Conservation (phyloP, 768 basidiomycete species). For the Trametes cingulata region DNA sequence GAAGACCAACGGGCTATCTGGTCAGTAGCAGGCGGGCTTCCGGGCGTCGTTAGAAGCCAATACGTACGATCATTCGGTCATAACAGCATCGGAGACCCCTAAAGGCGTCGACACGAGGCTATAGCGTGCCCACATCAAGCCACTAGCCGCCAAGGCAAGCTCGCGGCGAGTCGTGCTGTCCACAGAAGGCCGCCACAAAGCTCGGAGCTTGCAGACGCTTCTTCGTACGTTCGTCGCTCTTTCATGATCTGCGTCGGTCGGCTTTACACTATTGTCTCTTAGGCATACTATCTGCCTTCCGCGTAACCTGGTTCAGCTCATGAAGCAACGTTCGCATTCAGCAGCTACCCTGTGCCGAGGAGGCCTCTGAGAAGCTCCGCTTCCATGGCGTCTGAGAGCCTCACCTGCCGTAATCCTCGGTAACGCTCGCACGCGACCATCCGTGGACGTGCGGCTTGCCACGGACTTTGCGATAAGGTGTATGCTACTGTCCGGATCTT, state of each 20-base stretch:
- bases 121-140: not conserved
- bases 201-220: not conserved
- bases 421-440: conserved; percentile 1
- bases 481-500: not conserved
- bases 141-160: not conserved
- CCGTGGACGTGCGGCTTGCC: not conserved
- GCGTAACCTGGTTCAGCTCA: no score
- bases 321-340: no score
- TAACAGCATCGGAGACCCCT: not conserved
- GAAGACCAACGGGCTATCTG: not conserved
- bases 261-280: no score
- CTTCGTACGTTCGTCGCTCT: not conserved
- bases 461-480: not conserved
- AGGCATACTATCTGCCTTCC: no score
- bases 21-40: not conserved
- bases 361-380: not conserved
- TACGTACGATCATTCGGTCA: not conserved
- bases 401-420: not conserved
- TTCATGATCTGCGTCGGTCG: not conserved
- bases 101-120: not conserved
- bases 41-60: not conserved
- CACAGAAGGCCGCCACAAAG: not conserved
- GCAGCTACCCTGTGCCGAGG: not conserved
- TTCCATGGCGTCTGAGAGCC: not conserved
- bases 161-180: not conserved